A percentile compares a stretch with the other conserved stretches of the same genome.
Conservation (phyloP, 208 protist species). For the Porcisia hertigi region DNA sequence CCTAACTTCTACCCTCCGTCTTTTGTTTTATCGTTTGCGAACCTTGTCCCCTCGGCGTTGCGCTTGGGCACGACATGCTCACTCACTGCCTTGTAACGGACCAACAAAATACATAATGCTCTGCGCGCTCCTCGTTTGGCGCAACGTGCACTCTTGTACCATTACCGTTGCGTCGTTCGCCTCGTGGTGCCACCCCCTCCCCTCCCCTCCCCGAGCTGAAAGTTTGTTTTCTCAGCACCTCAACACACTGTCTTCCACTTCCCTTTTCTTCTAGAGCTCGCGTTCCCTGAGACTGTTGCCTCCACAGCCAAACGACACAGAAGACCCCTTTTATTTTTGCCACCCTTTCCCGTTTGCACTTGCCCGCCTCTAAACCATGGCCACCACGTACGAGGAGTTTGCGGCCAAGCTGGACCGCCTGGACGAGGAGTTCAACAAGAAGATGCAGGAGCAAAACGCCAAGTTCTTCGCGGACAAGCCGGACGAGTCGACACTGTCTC, state of each 20-base stretch:
- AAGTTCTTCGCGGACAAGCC: conserved; percentile 93
- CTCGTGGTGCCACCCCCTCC: neutral
- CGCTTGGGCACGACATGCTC: neutral
- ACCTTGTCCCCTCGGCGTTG: too few relatives aligned
- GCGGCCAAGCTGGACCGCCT: conserved; percentile 90
- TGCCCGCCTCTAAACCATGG: conserved; percentile 41
- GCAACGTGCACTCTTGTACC: neutral
- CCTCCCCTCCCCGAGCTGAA: too few relatives aligned
- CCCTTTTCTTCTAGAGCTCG: too few relatives aligned
- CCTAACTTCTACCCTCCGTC: too few relatives aligned
- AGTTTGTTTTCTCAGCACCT: too few relatives aligned
- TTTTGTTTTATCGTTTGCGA: too few relatives aligned
- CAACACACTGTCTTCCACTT: too few relatives aligned
- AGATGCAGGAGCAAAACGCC: conserved; percentile 94
- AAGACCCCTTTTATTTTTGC: neutral
- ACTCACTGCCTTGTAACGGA: conserved; percentile 8
- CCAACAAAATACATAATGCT: neutral
- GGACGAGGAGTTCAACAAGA: conserved; percentile 89
- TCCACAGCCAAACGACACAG: too few relatives aligned
- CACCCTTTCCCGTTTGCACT: conserved; percentile 6
- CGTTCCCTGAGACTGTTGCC: too few relatives aligned
- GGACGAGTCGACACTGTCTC: conserved; percentile 86
- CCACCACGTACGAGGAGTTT: conserved; percentile 90
- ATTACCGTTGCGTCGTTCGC: neutral
- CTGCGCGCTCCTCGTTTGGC: neutral